Conservation (phyloP, 2,329 filamentous ascomycete genomes). For the Emydomyces testavorans region DNA sequence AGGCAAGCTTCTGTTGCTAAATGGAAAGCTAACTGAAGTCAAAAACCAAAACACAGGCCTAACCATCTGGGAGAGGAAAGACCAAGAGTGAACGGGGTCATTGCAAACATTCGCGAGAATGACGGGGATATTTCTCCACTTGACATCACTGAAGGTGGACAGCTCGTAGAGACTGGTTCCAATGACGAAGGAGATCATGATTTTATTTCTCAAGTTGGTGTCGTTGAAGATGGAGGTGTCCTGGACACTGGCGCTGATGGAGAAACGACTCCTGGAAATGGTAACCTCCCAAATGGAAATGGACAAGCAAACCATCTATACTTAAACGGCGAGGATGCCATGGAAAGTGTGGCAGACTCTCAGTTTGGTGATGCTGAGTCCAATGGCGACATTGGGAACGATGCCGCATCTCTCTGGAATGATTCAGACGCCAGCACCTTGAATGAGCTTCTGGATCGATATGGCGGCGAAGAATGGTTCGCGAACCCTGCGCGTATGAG, state of each 20-base stretch:
- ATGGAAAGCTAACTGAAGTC: no score
- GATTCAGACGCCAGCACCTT: neutral
- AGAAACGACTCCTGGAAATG: neutral
- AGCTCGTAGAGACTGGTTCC: neutral
- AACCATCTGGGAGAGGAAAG: no score
- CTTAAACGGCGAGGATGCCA: neutral
- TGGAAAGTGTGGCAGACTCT: conserved; percentile 1
- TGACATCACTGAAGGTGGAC: neutral
- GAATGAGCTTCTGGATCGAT: neutral
- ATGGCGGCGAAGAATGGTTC: neutral
- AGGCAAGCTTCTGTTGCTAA: no score
- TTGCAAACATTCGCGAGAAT: neutral
- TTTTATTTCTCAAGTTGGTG: neutral
- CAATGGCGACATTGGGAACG: conserved; percentile 7
- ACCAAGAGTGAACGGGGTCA: no score
- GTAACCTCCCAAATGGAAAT: neutral
- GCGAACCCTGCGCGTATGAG: no score
- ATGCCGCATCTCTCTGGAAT: neutral
- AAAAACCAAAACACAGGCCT: no score
- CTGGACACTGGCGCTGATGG: neutral
- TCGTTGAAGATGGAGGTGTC: neutral
- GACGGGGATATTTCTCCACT: neutral
- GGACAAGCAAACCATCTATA: neutral
- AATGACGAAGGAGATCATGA: neutral
- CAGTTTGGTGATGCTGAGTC: conserved; percentile 14